Percentiles rank a stretch among this genome's conserved stretches.
phyloP scores from a whole-genome alignment of 2,329 filamentous ascomycete species.

The Ophiobolus disseminans region DNA sequence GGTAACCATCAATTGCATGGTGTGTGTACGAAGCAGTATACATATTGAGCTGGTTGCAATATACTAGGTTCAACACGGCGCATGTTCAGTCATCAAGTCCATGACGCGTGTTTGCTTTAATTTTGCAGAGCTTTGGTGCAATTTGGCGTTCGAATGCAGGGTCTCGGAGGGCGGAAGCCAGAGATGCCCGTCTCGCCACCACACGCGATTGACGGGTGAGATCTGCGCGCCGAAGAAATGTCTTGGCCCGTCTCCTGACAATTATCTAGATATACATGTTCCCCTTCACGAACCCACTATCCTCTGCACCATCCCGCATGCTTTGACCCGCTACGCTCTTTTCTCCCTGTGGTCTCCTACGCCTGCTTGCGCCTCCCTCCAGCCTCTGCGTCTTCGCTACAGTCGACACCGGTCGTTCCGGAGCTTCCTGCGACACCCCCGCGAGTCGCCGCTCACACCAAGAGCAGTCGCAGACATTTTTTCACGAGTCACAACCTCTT shows the following conservation, averaged over 20 bases:
- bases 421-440: conserved; percentile 3
- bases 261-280: conserved; percentile 16
- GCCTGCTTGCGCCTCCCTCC: background rate
- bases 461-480: background rate
- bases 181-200: conserved; percentile 28
- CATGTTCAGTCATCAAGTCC: too few species aligned
- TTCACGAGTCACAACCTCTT: background rate
- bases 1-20: too few species aligned
- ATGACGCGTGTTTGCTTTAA: too few species aligned
- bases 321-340: conserved; percentile 24
- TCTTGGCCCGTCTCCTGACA: conserved; percentile 30
- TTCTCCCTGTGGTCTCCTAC: conserved; percentile 5
- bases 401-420: background rate
- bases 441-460: background rate
- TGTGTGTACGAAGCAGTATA: too few species aligned
- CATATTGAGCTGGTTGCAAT: too few species aligned
- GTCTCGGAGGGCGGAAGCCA: conserved; percentile 20
- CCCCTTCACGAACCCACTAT: conserved; percentile 3
- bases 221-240: conserved; percentile 16
- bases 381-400: background rate
- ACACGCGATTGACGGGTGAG: conserved; percentile 24
- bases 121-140: too few species aligned
- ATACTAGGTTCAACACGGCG: too few species aligned
- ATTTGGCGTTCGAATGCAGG: conserved; percentile 5
- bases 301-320: background rate